These are phyloP conservation scores for Coprinopsis sp. DNA, from an alignment of 768 basidiomycete species.

Conservation along the genomic window DNA sequence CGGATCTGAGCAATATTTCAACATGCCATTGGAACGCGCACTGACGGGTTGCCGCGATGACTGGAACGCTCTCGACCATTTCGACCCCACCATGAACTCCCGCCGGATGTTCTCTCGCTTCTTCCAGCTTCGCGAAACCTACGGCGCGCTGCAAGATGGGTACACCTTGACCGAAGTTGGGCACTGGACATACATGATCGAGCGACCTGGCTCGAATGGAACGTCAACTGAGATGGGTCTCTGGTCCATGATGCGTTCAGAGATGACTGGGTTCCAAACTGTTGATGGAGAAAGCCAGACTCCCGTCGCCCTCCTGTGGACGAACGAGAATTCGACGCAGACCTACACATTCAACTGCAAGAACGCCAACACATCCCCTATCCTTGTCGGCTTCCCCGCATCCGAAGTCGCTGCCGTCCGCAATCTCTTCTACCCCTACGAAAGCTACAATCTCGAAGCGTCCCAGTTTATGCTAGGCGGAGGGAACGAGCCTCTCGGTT, in stretches of 20 bases:
- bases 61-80: slow-evolving; percentile 93
- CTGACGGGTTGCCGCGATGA: slow-evolving; percentile 82
- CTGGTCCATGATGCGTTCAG: slow-evolving; percentile 74
- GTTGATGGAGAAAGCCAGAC: slow-evolving; percentile 57
- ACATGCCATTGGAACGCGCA: slow-evolving; percentile 79
- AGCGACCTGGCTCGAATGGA: slow-evolving; percentile 79
- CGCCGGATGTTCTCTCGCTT: slow-evolving; percentile 74
- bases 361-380: slow-evolving; percentile 58
- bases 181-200: slow-evolving; percentile 77
- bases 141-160: slow-evolving; percentile 79
- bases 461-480: slow-evolving; percentile 62
- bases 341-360: slow-evolving; percentile 63
- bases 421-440: slow-evolving; percentile 83
- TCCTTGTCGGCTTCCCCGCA: slow-evolving; percentile 17
- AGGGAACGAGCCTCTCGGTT: slow-evolving; percentile 67
- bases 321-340: slow-evolving; percentile 76
- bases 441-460: slow-evolving; percentile 62
- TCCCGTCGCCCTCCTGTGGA: slow-evolving; percentile 80
- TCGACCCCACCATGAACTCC: slow-evolving; percentile 81
- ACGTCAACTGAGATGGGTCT: slow-evolving; percentile 84
- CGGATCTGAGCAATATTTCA: slow-evolving; percentile 90
- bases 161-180: slow-evolving; percentile 78
- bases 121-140: slow-evolving; percentile 61
- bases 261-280: slow-evolving; percentile 52
- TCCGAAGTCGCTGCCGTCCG: slow-evolving; percentile 50